Evolutionary conservation across 1,284 basidiomycete species (phyloP).

Genomic region (Stygiomarasmius scandens): DNA sequence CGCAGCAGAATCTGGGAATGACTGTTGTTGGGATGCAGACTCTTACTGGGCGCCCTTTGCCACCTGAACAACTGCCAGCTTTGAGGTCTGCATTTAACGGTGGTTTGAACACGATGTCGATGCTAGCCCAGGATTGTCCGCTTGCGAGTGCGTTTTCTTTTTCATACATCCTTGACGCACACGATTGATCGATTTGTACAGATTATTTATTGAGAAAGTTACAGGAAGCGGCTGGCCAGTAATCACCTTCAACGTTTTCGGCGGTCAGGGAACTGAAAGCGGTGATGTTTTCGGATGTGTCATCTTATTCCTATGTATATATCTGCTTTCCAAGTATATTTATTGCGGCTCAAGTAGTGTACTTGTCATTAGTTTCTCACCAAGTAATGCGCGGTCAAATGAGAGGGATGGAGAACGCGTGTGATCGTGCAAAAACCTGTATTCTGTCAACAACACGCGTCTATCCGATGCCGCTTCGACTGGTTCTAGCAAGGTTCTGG

Average conservation of each 20-base stretch:
- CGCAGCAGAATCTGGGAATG: slow-evolving; percentile 1
- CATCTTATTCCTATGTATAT: not conserved
- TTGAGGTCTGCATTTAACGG: slow-evolving; percentile 18
- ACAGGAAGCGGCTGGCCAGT: slow-evolving; percentile 3
- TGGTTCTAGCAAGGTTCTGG: too few relatives aligned
- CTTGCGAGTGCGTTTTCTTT: slow-evolving; percentile 20
- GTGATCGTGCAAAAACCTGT: too few relatives aligned
- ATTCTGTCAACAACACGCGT: too few relatives aligned
- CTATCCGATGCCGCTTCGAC: too few relatives aligned
- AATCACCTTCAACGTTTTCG: too few relatives aligned
- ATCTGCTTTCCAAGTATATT: not conserved
- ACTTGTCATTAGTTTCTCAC: too few relatives aligned
- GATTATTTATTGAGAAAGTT: slow-evolving; percentile 21
- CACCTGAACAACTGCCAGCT: slow-evolving; percentile 1
- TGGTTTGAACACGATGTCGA: slow-evolving; percentile 21
- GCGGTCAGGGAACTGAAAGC: too few relatives aligned
- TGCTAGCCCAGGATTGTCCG: slow-evolving; percentile 20
- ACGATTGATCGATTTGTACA: slow-evolving; percentile 7
- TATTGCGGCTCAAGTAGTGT: too few relatives aligned
- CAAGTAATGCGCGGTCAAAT: too few relatives aligned
- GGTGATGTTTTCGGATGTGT: not conserved
- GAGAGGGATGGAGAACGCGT: too few relatives aligned
- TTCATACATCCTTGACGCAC: not conserved
- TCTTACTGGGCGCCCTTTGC: slow-evolving; percentile 5
- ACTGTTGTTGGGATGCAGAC: slow-evolving; percentile 12